Evolutionary conservation across 257 asterid genomes (phyloP).

Genomic region (Penstemon eatonii): DNA sequence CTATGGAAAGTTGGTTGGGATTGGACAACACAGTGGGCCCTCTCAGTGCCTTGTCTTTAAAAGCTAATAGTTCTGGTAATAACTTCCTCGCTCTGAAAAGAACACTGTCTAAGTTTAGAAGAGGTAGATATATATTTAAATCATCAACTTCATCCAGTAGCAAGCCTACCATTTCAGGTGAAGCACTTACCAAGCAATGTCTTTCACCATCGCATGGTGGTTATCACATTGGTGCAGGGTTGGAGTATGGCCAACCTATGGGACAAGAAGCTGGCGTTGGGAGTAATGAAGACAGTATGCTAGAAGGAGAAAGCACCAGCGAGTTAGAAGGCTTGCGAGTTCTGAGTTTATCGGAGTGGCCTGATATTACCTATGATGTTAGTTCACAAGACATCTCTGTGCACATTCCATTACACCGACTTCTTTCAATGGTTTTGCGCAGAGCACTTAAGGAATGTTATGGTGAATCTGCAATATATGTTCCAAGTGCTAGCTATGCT

Average conservation of each 20-base stretch:
- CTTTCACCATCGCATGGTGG: conserved; percentile 44
- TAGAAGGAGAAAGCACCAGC: conserved; percentile 57
- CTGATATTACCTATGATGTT: conserved; percentile 73
- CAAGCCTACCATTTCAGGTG: conserved; percentile 43
- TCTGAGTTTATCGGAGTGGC: conserved; percentile 82
- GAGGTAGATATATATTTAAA: conserved; percentile 52
- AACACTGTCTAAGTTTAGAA: conserved; percentile 67
- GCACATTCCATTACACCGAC: conserved; percentile 85
- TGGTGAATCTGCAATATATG: conserved; percentile 55
- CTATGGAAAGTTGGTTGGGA: conserved; percentile 82
- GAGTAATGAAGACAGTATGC: conserved; percentile 44
- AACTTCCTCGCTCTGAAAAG: conserved; percentile 62
- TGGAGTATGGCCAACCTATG: conserved; percentile 42
- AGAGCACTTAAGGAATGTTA: conserved; percentile 75
- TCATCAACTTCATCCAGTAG: conserved; percentile 43
- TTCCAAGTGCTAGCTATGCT: conserved; percentile 34
- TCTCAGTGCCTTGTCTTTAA: conserved; percentile 50
- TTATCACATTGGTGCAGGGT: conserved; percentile 40
- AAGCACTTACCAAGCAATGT: conserved; percentile 36
- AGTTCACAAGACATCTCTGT: conserved; percentile 85
- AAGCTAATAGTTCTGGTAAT: conserved; percentile 56
- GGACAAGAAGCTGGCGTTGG: conserved; percentile 41
- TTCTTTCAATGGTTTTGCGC: conserved; percentile 73
- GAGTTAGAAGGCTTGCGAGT: conserved; percentile 71
- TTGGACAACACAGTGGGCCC: conserved; percentile 68